These are phyloP conservation scores for Plasmodium sp. DNA, from an alignment of 169 alveolate genomes.

Conservation along the genomic window DNA sequence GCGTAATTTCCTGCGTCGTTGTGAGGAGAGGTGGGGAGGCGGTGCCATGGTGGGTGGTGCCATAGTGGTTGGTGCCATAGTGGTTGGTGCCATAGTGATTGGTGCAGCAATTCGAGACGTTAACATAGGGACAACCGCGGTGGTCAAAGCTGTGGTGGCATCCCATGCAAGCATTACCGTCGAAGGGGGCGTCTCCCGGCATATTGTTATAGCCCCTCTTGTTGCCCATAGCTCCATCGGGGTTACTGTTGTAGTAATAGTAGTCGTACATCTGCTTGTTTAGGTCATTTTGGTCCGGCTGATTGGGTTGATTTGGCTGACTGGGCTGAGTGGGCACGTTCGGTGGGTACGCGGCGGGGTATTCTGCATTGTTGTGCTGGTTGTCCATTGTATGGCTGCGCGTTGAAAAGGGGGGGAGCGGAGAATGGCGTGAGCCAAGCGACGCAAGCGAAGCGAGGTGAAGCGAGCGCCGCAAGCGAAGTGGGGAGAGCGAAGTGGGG, in stretches of 20 bases:
- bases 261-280: constrained; percentile 42
- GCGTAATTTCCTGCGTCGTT: constrained; percentile 8
- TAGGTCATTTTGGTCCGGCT: constrained; percentile 27
- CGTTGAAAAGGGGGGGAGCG: background rate
- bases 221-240: background rate
- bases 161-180: background rate
- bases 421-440: background rate
- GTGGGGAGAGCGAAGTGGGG: background rate
- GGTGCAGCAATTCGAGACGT: background rate
- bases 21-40: background rate
- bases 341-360: background rate
- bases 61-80: background rate
- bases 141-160: background rate
- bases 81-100: background rate
- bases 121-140: background rate
- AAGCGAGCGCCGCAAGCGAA: background rate
- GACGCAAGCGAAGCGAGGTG: background rate
- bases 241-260: constrained; percentile 37
- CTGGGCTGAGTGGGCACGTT: background rate
- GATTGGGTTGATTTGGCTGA: background rate
- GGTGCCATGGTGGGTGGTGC: background rate
- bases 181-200: background rate
- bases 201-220: constrained; percentile 16
- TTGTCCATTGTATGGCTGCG: constrained; percentile 25
- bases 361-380: constrained; percentile 13